Evolutionary conservation across 1,284 basidiomycete species (phyloP).

Genomic region (Puccinia triticina): DNA sequence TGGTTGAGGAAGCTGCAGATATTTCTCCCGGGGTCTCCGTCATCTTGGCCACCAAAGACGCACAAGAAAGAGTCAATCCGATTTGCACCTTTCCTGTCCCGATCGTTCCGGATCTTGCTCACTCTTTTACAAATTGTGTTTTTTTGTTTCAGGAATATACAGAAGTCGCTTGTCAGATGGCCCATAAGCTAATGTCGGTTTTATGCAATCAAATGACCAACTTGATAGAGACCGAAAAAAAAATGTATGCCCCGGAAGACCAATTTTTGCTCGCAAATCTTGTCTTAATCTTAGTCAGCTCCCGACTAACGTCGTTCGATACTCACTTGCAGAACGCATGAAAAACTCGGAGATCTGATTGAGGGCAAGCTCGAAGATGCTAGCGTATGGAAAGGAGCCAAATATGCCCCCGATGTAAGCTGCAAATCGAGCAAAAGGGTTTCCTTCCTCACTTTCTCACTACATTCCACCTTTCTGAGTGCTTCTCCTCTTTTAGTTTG

Average conservation of each 20-base stretch:
- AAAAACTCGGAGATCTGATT: conserved; percentile 77
- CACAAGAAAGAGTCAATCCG: conserved; percentile 68
- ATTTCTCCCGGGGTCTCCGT: conserved; percentile 75
- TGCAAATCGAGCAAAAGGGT: background rate
- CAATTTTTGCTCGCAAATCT: background rate
- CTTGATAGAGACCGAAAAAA: conserved; percentile 86
- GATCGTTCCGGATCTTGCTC: background rate
- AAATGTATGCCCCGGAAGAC: conserved; percentile 64
- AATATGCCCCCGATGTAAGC: conserved; percentile 66
- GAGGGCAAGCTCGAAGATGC: conserved; percentile 81
- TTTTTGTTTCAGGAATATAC: conserved; percentile 31
- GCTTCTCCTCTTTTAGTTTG: conserved; percentile 62
- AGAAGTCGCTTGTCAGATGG: conserved; percentile 70
- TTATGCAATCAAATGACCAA: conserved; percentile 88
- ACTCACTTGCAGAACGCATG: conserved; percentile 67
- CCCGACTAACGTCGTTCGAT: conserved; percentile 6
- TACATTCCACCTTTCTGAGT: background rate
- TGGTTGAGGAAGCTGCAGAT: conserved; percentile 68
- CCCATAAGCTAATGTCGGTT: conserved; percentile 80
- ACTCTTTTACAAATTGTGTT: conserved; percentile 8
- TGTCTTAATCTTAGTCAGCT: background rate
- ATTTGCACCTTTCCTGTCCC: background rate
- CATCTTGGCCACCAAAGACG: conserved; percentile 83
- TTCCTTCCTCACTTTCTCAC: background rate
- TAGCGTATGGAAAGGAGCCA: conserved; percentile 63